phyloP scores from a whole-genome alignment of 192 early-diverging fungal species.

The Dimargaris cristalligena region DNA sequence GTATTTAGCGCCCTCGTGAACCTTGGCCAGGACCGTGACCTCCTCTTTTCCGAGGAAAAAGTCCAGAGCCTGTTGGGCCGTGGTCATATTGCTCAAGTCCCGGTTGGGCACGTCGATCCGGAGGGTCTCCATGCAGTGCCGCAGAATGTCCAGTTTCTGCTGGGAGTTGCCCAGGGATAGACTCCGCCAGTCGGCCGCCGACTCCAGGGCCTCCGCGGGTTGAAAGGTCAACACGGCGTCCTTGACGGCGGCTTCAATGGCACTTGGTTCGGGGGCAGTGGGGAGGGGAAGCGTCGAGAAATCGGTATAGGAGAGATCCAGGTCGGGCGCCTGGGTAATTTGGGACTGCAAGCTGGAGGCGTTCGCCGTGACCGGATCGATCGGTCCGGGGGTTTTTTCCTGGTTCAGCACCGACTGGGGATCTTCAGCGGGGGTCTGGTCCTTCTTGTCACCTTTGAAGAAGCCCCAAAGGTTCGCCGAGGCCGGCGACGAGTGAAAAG shows the following conservation, averaged over 20 bases:
- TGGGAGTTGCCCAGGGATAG: not conserved
- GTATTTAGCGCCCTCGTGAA: constrained; percentile 3
- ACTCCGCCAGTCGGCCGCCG: not conserved
- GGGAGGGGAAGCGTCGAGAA: not conserved
- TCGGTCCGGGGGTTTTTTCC: too few species aligned
- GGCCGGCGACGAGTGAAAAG: too few species aligned
- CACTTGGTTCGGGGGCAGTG: not conserved
- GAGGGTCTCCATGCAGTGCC: not conserved
- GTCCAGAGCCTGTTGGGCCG: constrained; percentile 1
- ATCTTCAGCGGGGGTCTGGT: too few species aligned
- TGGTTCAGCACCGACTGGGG: too few species aligned
- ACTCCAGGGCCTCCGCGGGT: not conserved
- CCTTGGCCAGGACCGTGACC: not conserved
- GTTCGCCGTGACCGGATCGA: too few species aligned
- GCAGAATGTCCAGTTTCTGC: not conserved
- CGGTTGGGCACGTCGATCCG: not conserved
- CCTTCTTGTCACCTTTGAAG: too few species aligned
- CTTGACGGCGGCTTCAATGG: not conserved
- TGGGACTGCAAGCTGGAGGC: too few species aligned
- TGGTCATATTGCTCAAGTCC: constrained; percentile 2
- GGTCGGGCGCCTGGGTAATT: too few species aligned
- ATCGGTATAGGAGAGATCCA: too few species aligned
- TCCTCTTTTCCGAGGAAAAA: not conserved
- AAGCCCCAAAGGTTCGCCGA: too few species aligned
- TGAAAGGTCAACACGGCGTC: not conserved